Evolutionary conservation across 1,284 basidiomycete species (phyloP).

Genomic region (Butyriboletus regius): DNA sequence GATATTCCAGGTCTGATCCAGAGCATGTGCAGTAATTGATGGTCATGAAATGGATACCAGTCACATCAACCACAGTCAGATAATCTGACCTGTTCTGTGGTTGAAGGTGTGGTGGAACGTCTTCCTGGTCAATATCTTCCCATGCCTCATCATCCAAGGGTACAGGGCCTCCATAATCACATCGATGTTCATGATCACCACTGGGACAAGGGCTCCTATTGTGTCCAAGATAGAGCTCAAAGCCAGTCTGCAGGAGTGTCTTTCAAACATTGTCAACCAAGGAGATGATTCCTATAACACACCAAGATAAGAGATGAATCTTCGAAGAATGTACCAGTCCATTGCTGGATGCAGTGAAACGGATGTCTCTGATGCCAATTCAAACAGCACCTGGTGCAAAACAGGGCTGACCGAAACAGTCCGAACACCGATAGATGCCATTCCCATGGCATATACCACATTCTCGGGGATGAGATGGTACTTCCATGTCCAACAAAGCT

Average conservation of each 20-base stretch:
- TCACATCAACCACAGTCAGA: not conserved
- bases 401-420: not conserved
- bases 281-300: no score
- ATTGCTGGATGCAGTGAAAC: not conserved
- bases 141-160: not conserved
- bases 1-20: no score
- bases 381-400: not conserved
- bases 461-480: not conserved
- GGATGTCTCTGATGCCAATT: not conserved
- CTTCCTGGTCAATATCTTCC: not conserved
- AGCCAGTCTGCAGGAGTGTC: not conserved
- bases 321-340: not conserved
- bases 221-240: not conserved
- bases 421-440: not conserved
- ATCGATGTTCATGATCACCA: rapidly evolving
- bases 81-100: not conserved
- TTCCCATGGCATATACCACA: not conserved
- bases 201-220: not conserved
- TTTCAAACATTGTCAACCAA: no score
- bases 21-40: no score
- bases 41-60: no score
- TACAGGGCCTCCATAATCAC: rapidly evolving
- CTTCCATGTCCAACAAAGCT: not conserved
- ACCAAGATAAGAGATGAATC: not conserved
- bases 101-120: not conserved